These are phyloP conservation scores for Colletotrichum spaethianum DNA, from an alignment of 2,329 filamentous ascomycete species.

Conservation along the genomic window DNA sequence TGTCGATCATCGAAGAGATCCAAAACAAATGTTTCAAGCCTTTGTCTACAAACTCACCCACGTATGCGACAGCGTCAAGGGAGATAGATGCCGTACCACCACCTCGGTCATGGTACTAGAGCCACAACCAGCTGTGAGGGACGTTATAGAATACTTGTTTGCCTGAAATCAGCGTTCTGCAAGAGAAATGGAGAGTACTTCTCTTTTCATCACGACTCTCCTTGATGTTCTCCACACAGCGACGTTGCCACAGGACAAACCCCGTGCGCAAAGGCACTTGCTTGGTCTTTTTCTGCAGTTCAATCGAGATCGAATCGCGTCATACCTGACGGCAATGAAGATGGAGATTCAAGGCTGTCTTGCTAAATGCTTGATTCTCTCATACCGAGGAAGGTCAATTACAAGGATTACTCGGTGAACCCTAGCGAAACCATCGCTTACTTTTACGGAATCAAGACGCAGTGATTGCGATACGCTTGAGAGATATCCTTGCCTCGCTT, in stretches of 20 bases:
- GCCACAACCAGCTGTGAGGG: constrained; percentile 33
- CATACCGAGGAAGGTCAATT: background rate
- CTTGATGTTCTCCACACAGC: background rate
- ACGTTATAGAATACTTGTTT: constrained; percentile 48
- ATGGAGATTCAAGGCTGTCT: background rate
- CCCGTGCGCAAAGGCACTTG: background rate
- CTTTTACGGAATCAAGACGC: background rate
- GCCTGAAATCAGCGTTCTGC: constrained; percentile 46
- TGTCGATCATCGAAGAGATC: background rate
- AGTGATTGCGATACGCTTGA: background rate
- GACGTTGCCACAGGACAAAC: background rate
- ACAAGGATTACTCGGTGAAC: background rate
- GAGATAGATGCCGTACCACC: constrained; percentile 46
- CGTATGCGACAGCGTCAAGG: constrained; percentile 48
- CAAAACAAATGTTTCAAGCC: constrained; percentile 45
- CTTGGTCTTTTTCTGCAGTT: background rate
- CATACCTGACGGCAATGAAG: background rate
- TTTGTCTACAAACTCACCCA: constrained; percentile 50
- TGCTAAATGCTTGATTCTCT: background rate
- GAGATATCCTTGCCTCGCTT: background rate
- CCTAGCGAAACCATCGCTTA: background rate
- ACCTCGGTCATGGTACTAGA: constrained; percentile 48
- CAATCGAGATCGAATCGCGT: background rate
- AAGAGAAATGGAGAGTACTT: background rate
- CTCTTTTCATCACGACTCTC: background rate